A percentile compares a stretch with the other conserved stretches of the same genome.
phyloP scores from a whole-genome alignment of 1,139 yeast genomes.

The Blastobotrys aristatus region DNA sequence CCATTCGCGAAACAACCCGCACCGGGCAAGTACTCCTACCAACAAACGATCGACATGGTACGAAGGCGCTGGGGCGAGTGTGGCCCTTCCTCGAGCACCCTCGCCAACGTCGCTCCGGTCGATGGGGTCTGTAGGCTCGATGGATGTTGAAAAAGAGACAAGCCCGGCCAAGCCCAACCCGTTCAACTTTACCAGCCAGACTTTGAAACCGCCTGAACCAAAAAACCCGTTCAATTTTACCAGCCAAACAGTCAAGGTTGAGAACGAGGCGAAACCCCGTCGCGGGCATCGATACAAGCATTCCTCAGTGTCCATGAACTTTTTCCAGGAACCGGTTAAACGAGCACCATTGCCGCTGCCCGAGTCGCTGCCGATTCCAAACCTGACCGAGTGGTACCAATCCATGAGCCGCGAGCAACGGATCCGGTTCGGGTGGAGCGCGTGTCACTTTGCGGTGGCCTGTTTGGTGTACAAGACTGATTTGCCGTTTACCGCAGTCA shows the following conservation, averaged over 20 bases:
- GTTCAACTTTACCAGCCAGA: not conserved
- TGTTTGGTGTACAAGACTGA: conserved; percentile 51
- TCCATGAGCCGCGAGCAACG: conserved; percentile 54
- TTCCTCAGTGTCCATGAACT: conserved; percentile 93
- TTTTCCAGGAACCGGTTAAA: conserved; percentile 87
- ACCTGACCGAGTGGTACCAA: conserved; percentile 52
- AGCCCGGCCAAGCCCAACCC: too few relatives aligned
- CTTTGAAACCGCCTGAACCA: too few relatives aligned
- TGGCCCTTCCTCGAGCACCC: not conserved
- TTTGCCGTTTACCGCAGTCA: conserved; percentile 54
- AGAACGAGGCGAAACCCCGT: conserved; percentile 45
- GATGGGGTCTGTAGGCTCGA: not conserved
- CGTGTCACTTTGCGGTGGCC: conserved; percentile 53
- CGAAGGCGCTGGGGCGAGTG: conserved; percentile 1
- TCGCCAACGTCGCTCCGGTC: not conserved
- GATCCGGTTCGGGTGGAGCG: conserved; percentile 60
- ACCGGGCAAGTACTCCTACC: not conserved
- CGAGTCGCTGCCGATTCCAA: conserved; percentile 77
- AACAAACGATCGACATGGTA: conserved; percentile 8
- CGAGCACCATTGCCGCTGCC: conserved; percentile 69
- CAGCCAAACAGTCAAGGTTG: not conserved
- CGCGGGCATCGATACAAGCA: conserved; percentile 95
- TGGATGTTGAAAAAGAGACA: too few relatives aligned
- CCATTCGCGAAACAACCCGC: not conserved
- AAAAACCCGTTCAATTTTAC: conserved; percentile 37